These are phyloP conservation scores for Hibiscus syriacus DNA, from an alignment of 345 rosid genomes.

Conservation along the genomic window DNA sequence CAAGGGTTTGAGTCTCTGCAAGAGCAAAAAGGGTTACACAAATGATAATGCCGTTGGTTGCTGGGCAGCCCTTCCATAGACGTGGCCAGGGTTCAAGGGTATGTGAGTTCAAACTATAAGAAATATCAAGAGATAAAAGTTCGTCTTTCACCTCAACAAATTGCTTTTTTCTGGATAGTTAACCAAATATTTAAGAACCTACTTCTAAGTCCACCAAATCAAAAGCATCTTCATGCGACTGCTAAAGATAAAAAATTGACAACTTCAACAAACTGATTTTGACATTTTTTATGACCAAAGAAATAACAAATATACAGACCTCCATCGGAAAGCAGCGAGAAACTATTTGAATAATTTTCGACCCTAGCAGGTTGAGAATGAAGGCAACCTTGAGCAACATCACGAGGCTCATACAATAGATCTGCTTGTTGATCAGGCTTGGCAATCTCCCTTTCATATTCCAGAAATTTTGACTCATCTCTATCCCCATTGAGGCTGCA, in stretches of 20 bases:
- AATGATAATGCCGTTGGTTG: no score
- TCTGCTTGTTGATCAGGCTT: slow-evolving; percentile 21
- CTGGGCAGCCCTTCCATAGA: no score
- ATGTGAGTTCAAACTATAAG: no score
- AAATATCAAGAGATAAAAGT: no score
- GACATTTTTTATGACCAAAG: slow-evolving; percentile 7
- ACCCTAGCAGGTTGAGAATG: slow-evolving; percentile 18
- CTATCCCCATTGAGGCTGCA: slow-evolving; percentile 22
- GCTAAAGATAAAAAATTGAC: neutral
- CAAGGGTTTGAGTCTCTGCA: no score
- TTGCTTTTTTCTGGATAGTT: no score
- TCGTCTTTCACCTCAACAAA: no score
- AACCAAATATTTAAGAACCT: no score
- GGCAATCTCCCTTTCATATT: slow-evolving; percentile 19
- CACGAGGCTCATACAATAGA: slow-evolving; percentile 16
- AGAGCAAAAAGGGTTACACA: no score
- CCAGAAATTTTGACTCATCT: slow-evolving; percentile 27
- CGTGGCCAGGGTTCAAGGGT: no score
- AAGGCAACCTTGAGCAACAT: slow-evolving; percentile 15
- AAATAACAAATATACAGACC: slow-evolving; percentile 33
- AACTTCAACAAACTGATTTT: neutral
- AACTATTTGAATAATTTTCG: slow-evolving; percentile 29
- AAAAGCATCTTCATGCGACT: neutral
- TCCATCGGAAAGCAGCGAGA: slow-evolving; percentile 29
- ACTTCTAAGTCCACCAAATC: no score